These are phyloP conservation scores for Eruca vesicaria DNA, from an alignment of 441 rosid genomes.

Conservation along the genomic window DNA sequence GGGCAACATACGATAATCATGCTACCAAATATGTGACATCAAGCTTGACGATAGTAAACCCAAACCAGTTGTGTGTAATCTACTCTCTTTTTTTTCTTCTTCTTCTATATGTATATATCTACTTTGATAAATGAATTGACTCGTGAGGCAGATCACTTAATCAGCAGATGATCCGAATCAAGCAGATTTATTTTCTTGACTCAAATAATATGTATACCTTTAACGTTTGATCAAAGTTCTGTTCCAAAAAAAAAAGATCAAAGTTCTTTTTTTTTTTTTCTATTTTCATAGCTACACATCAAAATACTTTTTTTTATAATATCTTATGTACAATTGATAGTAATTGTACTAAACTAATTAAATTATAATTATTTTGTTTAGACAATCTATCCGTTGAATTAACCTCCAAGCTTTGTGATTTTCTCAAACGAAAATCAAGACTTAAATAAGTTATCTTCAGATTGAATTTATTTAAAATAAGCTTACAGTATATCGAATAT, in stretches of 20 bases:
- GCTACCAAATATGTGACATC: conserved; percentile 25
- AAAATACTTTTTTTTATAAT: not conserved
- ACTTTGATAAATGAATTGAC: not conserved
- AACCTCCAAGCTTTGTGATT: not conserved
- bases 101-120: too few species aligned
- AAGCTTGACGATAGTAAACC: not conserved
- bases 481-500: conserved; percentile 3
- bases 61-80: not conserved
- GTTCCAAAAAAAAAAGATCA: not conserved
- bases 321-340: not conserved
- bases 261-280: not conserved
- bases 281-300: not conserved
- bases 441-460: not conserved
- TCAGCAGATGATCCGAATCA: not conserved
- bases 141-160: not conserved
- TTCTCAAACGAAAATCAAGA: not conserved
- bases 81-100: too few species aligned
- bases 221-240: not conserved
- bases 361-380: not conserved
- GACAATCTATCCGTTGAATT: not conserved
- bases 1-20: not conserved
- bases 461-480: not conserved
- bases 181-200: not conserved
- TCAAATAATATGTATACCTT: not conserved
- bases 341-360: too few species aligned